Evolutionary conservation across 495 filamentous ascomycete genomes (phyloP).

Genomic region (Glonium stellatum): DNA sequence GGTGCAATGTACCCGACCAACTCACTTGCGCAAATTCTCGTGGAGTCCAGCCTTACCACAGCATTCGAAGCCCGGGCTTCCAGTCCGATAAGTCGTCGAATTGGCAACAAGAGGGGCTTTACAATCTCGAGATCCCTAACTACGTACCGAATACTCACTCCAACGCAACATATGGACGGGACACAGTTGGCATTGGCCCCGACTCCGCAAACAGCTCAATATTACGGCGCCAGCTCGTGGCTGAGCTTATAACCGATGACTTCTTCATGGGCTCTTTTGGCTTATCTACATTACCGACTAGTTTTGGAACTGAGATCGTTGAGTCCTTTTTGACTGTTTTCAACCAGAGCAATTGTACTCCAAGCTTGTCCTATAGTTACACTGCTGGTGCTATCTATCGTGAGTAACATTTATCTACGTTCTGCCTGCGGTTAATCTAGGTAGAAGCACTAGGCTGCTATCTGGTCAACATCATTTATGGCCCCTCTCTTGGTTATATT

Average conservation of each 20-base stretch:
- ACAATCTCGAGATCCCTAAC: conserved; percentile 11
- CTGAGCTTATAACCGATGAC: conserved; percentile 1
- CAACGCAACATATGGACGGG: conserved; percentile 14
- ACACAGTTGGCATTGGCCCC: conserved; percentile 14
- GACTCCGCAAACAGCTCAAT: background rate
- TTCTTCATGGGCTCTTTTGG: conserved; percentile 26
- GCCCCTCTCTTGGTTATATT: too few relatives aligned
- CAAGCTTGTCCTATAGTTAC: conserved; percentile 24
- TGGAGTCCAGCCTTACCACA: conserved; percentile 15
- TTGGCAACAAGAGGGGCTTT: conserved; percentile 12
- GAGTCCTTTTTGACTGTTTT: conserved; percentile 14
- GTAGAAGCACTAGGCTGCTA: too few relatives aligned
- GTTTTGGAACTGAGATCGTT: background rate
- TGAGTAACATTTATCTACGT: conserved; percentile 10
- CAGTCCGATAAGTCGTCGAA: background rate
- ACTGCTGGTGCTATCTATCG: conserved; percentile 23
- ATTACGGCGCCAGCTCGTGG: conserved; percentile 7
- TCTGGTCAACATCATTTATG: too few relatives aligned
- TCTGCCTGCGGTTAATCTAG: background rate
- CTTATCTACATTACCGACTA: conserved; percentile 3
- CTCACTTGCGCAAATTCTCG: conserved; percentile 19
- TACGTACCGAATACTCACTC: background rate
- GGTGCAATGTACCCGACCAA: conserved; percentile 9
- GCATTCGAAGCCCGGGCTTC: conserved; percentile 11
- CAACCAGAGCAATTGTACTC: background rate